Base-by-base conservation (phyloP, 768 basidiomycete genomes). In the Lentinula raphanica region DNA sequence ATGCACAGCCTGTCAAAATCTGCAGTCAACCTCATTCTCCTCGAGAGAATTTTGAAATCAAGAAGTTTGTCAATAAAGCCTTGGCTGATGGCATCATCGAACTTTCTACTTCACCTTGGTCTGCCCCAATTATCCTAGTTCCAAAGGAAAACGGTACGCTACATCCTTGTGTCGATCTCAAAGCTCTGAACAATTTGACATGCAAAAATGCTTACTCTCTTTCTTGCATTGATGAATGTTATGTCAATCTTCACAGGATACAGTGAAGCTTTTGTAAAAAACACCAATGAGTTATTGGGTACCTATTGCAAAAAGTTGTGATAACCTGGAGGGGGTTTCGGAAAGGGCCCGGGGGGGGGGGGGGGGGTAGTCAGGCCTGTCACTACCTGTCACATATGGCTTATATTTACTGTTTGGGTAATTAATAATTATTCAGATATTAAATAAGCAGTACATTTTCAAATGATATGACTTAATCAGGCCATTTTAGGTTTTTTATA, bases 171-270 rank as follows among this genome's bases (percentile, higher is more conserved):
- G 49, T 62, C 0, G 55, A 63, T 21, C 54, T 51, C 11, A 17
- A 19, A 17, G 60, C 51, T 0, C 23, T 63, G 13, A 71, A 72
- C 48, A 55, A 58, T 13, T 59, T 65, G 13, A 70, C 66, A 5
- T 59, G 60, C 9, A 70, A 68, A 55, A 65, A 71, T 59, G 55
- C 62, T 1, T 71, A 67, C 40, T 66, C 66, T 1, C 40, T 69
- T 4, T 48, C 65, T 11, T 64, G 64, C 15, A 64, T 67, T 44
- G 31, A 56, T 25, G 57, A 58, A 28, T 50, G 21, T 36, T 50
- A 49, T 40, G 49, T 54, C 5, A 54, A 67, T 31, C 59, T 66
- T n/a, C n/a, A n/a, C n/a, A n/a, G n/a, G n/a, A n/a, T n/a, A n/a
- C n/a, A n/a, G n/a, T n/a, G n/a, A n/a, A n/a, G n/a, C n/a, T n/a